phyloP scores from a whole-genome alignment of 2,329 filamentous ascomycete genomes.

The Trichocomaceae sp. region DNA sequence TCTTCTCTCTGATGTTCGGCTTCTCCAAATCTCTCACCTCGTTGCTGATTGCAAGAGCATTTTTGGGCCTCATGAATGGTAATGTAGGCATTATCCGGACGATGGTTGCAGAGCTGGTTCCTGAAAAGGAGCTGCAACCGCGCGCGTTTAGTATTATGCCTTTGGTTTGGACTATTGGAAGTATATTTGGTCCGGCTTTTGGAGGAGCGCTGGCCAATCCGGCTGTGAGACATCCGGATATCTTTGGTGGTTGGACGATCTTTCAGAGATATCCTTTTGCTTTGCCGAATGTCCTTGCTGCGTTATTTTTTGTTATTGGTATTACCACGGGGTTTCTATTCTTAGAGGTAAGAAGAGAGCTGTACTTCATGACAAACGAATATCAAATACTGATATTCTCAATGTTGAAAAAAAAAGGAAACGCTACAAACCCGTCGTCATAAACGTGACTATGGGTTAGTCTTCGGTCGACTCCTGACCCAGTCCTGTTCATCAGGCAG shows the following conservation, averaged over 20 bases:
- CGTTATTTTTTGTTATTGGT: slow-evolving; percentile 69
- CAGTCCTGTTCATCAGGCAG: slow-evolving; percentile 29
- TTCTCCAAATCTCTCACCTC: slow-evolving; percentile 71
- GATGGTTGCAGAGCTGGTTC: slow-evolving; percentile 88
- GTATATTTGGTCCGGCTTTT: slow-evolving; percentile 79
- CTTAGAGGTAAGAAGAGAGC: slow-evolving; percentile 50
- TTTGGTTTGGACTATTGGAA: slow-evolving; percentile 78
- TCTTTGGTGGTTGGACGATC: slow-evolving; percentile 63
- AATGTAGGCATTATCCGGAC: slow-evolving; percentile 85
- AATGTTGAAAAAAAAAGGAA: slow-evolving; percentile 45
- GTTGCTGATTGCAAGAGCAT: slow-evolving; percentile 68
- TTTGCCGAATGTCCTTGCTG: slow-evolving; percentile 74
- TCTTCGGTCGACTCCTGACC: slow-evolving; percentile 62
- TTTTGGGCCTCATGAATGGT: slow-evolving; percentile 81
- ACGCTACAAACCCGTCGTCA: slow-evolving; percentile 67
- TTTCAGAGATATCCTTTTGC: slow-evolving; percentile 73
- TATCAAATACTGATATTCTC: not conserved
- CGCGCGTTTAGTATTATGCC: slow-evolving; percentile 91
- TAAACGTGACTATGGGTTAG: slow-evolving; percentile 65
- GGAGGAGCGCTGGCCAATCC: slow-evolving; percentile 83
- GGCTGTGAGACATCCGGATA: slow-evolving; percentile 61
- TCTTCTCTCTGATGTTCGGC: slow-evolving; percentile 74
- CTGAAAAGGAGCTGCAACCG: slow-evolving; percentile 77
- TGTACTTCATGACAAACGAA: not conserved
- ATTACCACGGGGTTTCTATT: slow-evolving; percentile 70